A percentile compares a stretch with the other conserved stretches of the same genome.
phyloP scores from a whole-genome alignment of 768 basidiomycete genomes.

The Tephrocybe rancida region DNA sequence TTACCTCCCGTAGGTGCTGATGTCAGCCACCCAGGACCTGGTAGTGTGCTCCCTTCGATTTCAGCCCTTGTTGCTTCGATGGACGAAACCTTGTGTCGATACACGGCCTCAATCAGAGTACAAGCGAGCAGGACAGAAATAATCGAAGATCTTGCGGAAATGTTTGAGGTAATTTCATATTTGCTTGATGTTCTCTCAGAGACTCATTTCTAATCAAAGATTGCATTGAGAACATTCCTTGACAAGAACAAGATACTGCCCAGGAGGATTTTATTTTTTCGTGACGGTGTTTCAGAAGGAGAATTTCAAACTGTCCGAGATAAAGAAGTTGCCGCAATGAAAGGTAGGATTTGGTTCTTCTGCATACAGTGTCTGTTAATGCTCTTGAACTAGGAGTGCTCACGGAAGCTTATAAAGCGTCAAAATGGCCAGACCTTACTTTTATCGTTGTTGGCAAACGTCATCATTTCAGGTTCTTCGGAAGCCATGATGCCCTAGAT shows the following conservation, averaged over 20 bases:
- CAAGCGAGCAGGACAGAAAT: constrained; percentile 7
- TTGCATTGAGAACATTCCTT: constrained; percentile 15
- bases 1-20: constrained; percentile 26
- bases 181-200: not conserved
- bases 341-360: constrained; percentile 8
- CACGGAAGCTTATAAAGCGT: constrained; percentile 36
- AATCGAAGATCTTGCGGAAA: constrained; percentile 46
- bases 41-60: constrained; percentile 26
- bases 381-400: constrained; percentile 2
- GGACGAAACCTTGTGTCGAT: constrained; percentile 52
- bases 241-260: constrained; percentile 13
- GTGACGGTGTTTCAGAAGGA: constrained; percentile 36
- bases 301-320: constrained; percentile 27
- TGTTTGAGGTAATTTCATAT: constrained; percentile 42
- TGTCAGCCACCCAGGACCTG: constrained; percentile 24
- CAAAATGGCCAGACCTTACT: constrained; percentile 48
- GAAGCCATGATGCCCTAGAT: constrained; percentile 40
- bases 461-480: constrained; percentile 60
- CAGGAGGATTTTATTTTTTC: constrained; percentile 23
- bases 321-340: constrained; percentile 21
- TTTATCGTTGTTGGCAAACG: constrained; percentile 64
- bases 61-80: constrained; percentile 52
- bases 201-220: constrained; percentile 3
- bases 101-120: constrained; percentile 55
- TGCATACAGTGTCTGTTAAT: no score